phyloP scores from a whole-genome alignment of 1,139 yeast species.

The Diutina neorugosa region DNA sequence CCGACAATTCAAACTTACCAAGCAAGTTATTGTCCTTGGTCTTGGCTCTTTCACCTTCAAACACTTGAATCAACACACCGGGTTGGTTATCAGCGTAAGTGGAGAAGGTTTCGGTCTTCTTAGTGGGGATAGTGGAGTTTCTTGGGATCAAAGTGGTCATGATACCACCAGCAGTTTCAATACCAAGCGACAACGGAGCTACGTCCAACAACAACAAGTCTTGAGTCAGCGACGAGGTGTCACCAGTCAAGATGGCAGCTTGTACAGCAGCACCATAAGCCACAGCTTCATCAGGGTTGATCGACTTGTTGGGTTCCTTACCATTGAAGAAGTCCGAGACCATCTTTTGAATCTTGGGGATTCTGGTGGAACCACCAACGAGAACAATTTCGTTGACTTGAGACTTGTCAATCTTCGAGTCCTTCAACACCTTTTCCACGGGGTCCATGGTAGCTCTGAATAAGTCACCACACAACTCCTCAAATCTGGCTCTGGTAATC shows the following conservation, averaged over 20 bases:
- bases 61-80: slow-evolving; percentile 90
- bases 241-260: slow-evolving; percentile 90
- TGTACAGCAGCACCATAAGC: slow-evolving; percentile 55
- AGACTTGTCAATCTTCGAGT: slow-evolving; percentile 70
- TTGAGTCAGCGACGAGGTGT: slow-evolving; percentile 13
- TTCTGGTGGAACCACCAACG: slow-evolving; percentile 97
- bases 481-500: slow-evolving; percentile 88
- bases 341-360: slow-evolving; percentile 91
- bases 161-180: slow-evolving; percentile 96
- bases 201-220: slow-evolving; percentile 67
- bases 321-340: slow-evolving; percentile 82
- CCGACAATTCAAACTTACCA: slow-evolving; percentile 91
- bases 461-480: slow-evolving; percentile 77
- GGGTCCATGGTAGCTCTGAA: slow-evolving; percentile 89
- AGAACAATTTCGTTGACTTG: slow-evolving; percentile 87
- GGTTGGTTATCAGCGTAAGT: slow-evolving; percentile 74
- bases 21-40: slow-evolving; percentile 90
- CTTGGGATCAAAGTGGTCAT: slow-evolving; percentile 96
- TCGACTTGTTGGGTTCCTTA: slow-evolving; percentile 90
- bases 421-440: slow-evolving; percentile 84
- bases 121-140: slow-evolving; percentile 94
- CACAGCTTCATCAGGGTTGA: slow-evolving; percentile 76
- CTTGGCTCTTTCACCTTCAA: slow-evolving; percentile 94
- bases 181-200: slow-evolving; percentile 91
- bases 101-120: slow-evolving; percentile 92